These are phyloP conservation scores for Dryadomyces quercus-mongolicae DNA, from an alignment of 2,329 filamentous ascomycete genomes.

Conservation along the genomic window DNA sequence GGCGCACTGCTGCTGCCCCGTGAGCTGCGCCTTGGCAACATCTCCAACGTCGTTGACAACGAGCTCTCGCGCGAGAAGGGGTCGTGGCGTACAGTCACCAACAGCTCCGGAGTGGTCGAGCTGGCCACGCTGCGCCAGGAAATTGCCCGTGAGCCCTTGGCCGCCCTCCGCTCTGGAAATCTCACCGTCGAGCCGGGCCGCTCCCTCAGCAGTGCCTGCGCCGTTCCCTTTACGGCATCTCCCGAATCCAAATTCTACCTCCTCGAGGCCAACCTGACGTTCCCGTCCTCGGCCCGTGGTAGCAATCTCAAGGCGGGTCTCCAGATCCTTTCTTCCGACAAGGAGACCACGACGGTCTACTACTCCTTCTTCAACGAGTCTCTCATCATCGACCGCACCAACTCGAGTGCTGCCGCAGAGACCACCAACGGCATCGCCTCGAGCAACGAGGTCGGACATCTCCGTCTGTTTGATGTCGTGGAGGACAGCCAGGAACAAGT, in stretches of 20 bases:
- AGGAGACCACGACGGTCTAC: constrained; percentile 1
- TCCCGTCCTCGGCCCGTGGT: not conserved
- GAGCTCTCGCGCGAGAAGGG: not conserved
- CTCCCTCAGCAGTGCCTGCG: not conserved
- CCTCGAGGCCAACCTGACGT: not conserved
- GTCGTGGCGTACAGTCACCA: not conserved
- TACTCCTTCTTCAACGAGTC: constrained; percentile 2
- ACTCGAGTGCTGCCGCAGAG: not conserved
- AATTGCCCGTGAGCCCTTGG: constrained; percentile 1
- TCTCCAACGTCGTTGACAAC: constrained; percentile 1
- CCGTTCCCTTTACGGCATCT: not conserved
- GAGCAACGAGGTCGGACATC: constrained; percentile 1
- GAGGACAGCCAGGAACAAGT: not conserved
- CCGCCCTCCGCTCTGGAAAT: not conserved
- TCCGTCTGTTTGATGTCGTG: not conserved
- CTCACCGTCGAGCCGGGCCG: not conserved
- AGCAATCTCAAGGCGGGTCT: constrained; percentile 1
- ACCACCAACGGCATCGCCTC: constrained; percentile 2
- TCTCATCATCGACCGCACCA: not conserved
- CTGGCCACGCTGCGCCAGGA: not conserved
- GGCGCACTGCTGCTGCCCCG: constrained; percentile 1
- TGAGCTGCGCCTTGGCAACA: not conserved
- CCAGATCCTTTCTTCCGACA: constrained; percentile 1
- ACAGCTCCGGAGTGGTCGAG: not conserved
- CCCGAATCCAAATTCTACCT: not conserved